These are phyloP conservation scores for Sporothrix brasiliensis DNA, from an alignment of 2,329 filamentous ascomycete genomes.

Conservation along the genomic window DNA sequence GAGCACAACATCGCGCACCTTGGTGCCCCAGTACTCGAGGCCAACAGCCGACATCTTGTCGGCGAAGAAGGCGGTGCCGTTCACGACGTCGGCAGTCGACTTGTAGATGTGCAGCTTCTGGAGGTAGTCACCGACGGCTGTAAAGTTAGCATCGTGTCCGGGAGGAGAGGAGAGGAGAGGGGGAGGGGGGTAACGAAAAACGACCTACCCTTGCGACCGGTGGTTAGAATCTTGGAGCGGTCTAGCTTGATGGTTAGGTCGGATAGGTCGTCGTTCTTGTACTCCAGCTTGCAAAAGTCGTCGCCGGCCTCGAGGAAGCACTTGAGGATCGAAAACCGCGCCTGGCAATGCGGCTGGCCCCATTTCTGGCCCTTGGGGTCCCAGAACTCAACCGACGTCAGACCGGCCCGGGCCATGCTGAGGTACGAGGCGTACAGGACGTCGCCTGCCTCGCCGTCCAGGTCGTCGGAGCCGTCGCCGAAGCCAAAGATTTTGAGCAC, in stretches of 20 bases:
- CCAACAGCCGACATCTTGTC: constrained; percentile 77
- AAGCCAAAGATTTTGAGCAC: constrained; percentile 92
- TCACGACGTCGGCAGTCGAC: constrained; percentile 79
- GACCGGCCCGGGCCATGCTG: constrained; percentile 89
- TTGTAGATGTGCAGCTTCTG: constrained; percentile 94
- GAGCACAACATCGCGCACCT: constrained; percentile 74
- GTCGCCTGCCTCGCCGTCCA: constrained; percentile 77
- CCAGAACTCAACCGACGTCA: constrained; percentile 90
- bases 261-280: constrained; percentile 71
- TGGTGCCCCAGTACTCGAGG: constrained; percentile 78
- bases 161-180: neutral
- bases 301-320: constrained; percentile 85
- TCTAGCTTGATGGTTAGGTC: constrained; percentile 83
- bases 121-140: constrained; percentile 80
- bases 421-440: constrained; percentile 88
- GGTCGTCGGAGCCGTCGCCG: constrained; percentile 72
- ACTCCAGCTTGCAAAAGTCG: constrained; percentile 81
- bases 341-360: constrained; percentile 91
- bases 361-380: constrained; percentile 88
- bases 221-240: constrained; percentile 80
- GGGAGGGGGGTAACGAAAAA: neutral
- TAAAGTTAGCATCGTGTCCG: neutral
- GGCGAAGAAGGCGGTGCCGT: constrained; percentile 77
- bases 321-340: constrained; percentile 80
- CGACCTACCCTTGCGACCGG: constrained; percentile 67